phyloP scores from a whole-genome alignment of 768 basidiomycete genomes.

The Pluteus cervinus region DNA sequence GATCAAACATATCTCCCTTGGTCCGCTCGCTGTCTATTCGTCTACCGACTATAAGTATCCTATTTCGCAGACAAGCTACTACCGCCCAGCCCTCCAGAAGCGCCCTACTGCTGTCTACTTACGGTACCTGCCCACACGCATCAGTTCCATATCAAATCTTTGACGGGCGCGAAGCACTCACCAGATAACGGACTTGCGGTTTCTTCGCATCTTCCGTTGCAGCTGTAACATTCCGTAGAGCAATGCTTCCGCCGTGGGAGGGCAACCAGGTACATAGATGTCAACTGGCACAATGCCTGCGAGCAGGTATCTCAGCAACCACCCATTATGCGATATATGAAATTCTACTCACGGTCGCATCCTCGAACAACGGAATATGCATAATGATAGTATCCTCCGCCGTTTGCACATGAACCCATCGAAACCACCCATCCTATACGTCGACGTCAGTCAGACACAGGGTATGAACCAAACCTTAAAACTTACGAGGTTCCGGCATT shows the following conservation, averaged over 20 bases:
- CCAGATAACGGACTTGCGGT: conserved; percentile 85
- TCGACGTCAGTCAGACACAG: conserved; percentile 5
- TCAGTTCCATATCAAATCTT: neutral
- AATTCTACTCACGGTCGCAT: conserved; percentile 67
- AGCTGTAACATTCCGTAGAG: conserved; percentile 96
- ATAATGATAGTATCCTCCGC: conserved; percentile 96
- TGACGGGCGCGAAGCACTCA: conserved; percentile 26
- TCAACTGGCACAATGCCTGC: conserved; percentile 95
- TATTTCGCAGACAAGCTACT: too few relatives aligned
- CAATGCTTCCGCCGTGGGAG: conserved; percentile 93
- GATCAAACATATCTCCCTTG: too few relatives aligned
- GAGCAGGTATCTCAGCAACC: conserved; percentile 8
- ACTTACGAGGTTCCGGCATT: conserved; percentile 94
- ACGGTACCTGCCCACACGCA: conserved; percentile 39
- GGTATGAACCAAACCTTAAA: neutral
- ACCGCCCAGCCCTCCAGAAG: neutral
- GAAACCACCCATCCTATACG: conserved; percentile 94
- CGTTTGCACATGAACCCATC: conserved; percentile 99
- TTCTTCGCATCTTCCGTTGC: conserved; percentile 92
- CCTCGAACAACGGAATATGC: conserved; percentile 98
- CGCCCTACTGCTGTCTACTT: conserved; percentile 28
- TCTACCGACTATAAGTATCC: too few relatives aligned
- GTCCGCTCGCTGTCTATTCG: too few relatives aligned
- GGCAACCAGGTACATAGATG: conserved; percentile 96
- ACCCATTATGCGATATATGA: conserved; percentile 1